These are phyloP conservation scores for Brassica nigra DNA, from an alignment of 345 rosid genomes.

Conservation along the genomic window DNA sequence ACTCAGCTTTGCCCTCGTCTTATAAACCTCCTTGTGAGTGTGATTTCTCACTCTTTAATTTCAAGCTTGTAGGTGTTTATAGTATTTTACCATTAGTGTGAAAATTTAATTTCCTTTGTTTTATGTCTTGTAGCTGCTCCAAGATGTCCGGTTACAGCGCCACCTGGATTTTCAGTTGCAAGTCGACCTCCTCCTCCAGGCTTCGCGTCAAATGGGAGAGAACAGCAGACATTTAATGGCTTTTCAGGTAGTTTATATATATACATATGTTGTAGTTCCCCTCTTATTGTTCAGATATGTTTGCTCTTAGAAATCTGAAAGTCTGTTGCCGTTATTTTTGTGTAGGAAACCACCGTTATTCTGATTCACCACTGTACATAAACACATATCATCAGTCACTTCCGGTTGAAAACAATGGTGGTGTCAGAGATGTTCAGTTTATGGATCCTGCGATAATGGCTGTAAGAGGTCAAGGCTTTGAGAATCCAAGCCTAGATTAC, in stretches of 20 bases:
- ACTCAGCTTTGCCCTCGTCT: constrained; percentile 49
- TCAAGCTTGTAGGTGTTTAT: constrained; percentile 14
- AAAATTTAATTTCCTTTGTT: background rate
- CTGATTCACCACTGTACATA: constrained; percentile 51
- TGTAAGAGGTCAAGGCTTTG: constrained; percentile 67
- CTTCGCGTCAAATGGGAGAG: constrained; percentile 69
- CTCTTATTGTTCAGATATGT: background rate
- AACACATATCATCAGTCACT: constrained; percentile 57
- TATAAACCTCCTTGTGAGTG: constrained; percentile 64
- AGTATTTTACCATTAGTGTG: background rate
- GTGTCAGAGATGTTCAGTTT: constrained; percentile 65
- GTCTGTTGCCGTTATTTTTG: constrained; percentile 7
- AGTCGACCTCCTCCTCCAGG: constrained; percentile 95
- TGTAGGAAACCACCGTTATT: constrained; percentile 55
- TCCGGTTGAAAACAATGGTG: constrained; percentile 45
- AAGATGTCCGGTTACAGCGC: constrained; percentile 70
- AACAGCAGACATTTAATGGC: constrained; percentile 53
- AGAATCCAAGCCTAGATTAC: constrained; percentile 56
- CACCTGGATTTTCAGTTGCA: constrained; percentile 87
- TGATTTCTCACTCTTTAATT: constrained; percentile 18
- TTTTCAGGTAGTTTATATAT: constrained; percentile 51
- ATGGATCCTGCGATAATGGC: constrained; percentile 97
- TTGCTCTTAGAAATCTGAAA: background rate
- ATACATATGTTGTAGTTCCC: constrained; percentile 15
- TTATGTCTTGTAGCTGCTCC: constrained; percentile 47